Evolutionary conservation across 2,329 filamentous ascomycete genomes (phyloP), one percentile per base, ranked within the genome.

Genomic region (Pyricularia sp.): DNA sequence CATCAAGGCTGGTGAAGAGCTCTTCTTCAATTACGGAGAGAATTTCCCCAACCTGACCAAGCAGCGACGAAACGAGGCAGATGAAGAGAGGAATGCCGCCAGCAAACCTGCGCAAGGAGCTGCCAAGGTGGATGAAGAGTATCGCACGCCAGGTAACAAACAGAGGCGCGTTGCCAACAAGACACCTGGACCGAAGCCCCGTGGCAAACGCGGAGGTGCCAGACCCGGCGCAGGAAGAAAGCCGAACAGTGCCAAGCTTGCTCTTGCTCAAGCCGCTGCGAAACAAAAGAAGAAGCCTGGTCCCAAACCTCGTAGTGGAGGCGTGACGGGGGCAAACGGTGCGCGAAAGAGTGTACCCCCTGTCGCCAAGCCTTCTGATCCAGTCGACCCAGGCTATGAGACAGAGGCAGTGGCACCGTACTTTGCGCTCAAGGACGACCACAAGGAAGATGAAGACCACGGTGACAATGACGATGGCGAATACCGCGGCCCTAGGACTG

Each of bases 11-110:
- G 92, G 92, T 28, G 89, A 93, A 70, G 92, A 95, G 77, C 80
- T 96, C 0, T 91, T 93, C 75, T 96, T 94, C 77, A 87, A 94
- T 75, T 95, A 96, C 73, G 90, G 90, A 61, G 85, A 89, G 74
- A 86, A 88, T 71, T 90, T 90, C 73, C 86, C 86, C 14, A 88
- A 89, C 70, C 76, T 89, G 69, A 87, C 81, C 42, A 83, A 85
- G 76, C 84, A 84, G 70, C 76, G 84, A 28, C 77, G 83, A 31
- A 79, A 83, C 71, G 79, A 81, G 72, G 80, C 80, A 72, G 78
- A 79, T 36, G 70, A 72, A 2, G 69, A 55, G 65, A 36, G 30
- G 9, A 23, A 33, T 12, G 20, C 25, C 23, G 30, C n/a, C 26
- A 63, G 55, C 14, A 58, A 68, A 68, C n/a, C 66, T 58, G 25